phyloP scores from a whole-genome alignment of 805 yeast genomes.

The Kodamaea fukazawae region DNA sequence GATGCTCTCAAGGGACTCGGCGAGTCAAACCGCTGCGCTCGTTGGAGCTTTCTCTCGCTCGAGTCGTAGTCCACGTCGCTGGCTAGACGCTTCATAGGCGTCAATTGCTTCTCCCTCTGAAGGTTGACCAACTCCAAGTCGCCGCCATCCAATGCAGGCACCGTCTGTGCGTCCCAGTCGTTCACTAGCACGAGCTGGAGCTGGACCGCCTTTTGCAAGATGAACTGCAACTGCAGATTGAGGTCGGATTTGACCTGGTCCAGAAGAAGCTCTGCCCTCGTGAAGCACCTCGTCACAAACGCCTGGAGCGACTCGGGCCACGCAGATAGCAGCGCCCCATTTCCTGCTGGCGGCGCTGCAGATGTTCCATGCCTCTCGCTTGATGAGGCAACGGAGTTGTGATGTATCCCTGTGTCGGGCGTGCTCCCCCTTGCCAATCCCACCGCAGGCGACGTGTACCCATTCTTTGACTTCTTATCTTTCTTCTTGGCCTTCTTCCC shows the following conservation, averaged over 20 bases:
- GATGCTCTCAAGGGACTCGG: neutral
- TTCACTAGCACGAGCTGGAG: conserved; percentile 32
- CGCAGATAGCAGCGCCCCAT: no score
- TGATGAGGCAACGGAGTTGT: no score
- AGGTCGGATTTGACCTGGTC: conserved; percentile 36
- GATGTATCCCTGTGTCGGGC: no score
- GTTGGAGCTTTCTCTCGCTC: conserved; percentile 36
- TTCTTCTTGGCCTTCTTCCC: neutral
- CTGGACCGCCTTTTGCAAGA: conserved; percentile 49
- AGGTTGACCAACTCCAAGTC: conserved; percentile 11
- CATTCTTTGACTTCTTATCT: neutral
- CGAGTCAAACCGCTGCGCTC: conserved; percentile 50
- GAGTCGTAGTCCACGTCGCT: conserved; percentile 21
- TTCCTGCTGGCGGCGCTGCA: neutral
- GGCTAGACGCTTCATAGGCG: neutral
- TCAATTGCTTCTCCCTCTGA: no score
- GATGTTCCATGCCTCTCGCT: neutral
- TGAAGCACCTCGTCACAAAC: conserved; percentile 50
- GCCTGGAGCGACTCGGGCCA: conserved; percentile 59
- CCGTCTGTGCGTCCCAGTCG: conserved; percentile 51
- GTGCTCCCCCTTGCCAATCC: neutral
- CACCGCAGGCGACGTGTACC: neutral
- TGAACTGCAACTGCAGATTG: conserved; percentile 47
- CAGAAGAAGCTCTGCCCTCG: conserved; percentile 33
- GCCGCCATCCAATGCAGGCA: conserved; percentile 43